Evolutionary conservation across 2,329 filamentous ascomycete genomes (phyloP).

Genomic region (Fusarium heterosporum): DNA sequence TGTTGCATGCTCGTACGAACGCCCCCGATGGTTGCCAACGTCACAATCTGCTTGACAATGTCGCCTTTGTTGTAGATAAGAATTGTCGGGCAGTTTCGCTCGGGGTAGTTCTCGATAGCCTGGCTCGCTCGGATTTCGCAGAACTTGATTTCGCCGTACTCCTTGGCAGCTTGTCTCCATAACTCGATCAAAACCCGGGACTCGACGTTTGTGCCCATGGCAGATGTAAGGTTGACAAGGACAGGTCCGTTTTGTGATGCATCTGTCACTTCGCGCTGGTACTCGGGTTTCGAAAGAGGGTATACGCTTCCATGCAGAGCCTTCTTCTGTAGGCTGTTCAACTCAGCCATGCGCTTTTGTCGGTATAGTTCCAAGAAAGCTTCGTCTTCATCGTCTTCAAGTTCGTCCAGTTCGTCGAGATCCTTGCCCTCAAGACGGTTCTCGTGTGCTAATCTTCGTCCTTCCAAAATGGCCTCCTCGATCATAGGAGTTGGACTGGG

Average conservation of each 20-base stretch:
- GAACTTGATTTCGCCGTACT: constrained; percentile 96
- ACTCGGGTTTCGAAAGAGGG: constrained; percentile 93
- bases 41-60: constrained; percentile 93
- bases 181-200: constrained; percentile 85
- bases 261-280: constrained; percentile 90
- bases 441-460: constrained; percentile 84
- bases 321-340: constrained; percentile 79
- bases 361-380: constrained; percentile 89
- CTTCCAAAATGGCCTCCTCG: constrained; percentile 91
- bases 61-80: constrained; percentile 92
- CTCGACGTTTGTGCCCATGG: constrained; percentile 83
- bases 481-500: constrained; percentile 96
- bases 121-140: constrained; percentile 93
- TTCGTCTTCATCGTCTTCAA: constrained; percentile 97
- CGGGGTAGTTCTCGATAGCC: constrained; percentile 97
- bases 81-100: constrained; percentile 93
- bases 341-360: constrained; percentile 86
- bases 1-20: constrained; percentile 76
- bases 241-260: constrained; percentile 77
- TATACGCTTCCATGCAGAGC: constrained; percentile 91
- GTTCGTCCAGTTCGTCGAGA: constrained; percentile 89
- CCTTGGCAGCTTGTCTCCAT: constrained; percentile 84
- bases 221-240: constrained; percentile 84
- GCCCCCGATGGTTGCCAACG: constrained; percentile 82
- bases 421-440: constrained; percentile 95